Base-by-base conservation (phyloP, 2,329 filamentous ascomycete species). In the Monosporascus sp. region DNA sequence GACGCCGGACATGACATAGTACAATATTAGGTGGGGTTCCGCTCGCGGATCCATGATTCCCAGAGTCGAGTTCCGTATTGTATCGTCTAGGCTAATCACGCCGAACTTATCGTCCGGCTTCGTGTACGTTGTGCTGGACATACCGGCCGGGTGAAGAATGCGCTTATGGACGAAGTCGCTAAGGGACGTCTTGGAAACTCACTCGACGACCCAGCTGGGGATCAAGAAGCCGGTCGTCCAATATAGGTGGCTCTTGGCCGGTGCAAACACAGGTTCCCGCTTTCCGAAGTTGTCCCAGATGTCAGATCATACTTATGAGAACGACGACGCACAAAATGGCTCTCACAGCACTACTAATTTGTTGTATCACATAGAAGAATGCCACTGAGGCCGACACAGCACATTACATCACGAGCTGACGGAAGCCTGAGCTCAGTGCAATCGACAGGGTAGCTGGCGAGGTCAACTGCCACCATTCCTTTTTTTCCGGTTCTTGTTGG, bases 201-300 rank as follows among this genome's bases (percentile, higher is more conserved):
- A 69, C 54, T 79, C 74, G 1, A 82, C 65, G 0, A 74, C 74
- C 1, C 75, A 64, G 2, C 74, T 76, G 1, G 81, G 69, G 2
- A 79, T 53, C 1, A 71, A 64, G 20, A 76, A 76, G 1, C 69
- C 77, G 3, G 73, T 64, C 57, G 82, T 80, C 27, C 77, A 76
- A 61, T 83, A 83, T 3, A 71, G 66, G 0, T 79, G 76, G 3
- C 67, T 73, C 0, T 71, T 69, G 57, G 74, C 77, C 0, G 78
- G 72, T 0, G 65, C 60, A 49, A 75, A 78, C 1, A 72, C 64
- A 0, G 77, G 76, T 6, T 68, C 64, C 5, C 64, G 63, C 48
- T 60, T 59, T 20, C 58, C 61, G 17, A 68, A 65, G n/a, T 64
- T 64, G 8, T 62, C 49, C 36, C 65, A 60, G 36, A 70, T 58